Evolutionary conservation across 2,329 filamentous ascomycete species (phyloP), one percentile per base, ranked within the genome.

Genomic region (Dothiorella sarmentorum): DNA sequence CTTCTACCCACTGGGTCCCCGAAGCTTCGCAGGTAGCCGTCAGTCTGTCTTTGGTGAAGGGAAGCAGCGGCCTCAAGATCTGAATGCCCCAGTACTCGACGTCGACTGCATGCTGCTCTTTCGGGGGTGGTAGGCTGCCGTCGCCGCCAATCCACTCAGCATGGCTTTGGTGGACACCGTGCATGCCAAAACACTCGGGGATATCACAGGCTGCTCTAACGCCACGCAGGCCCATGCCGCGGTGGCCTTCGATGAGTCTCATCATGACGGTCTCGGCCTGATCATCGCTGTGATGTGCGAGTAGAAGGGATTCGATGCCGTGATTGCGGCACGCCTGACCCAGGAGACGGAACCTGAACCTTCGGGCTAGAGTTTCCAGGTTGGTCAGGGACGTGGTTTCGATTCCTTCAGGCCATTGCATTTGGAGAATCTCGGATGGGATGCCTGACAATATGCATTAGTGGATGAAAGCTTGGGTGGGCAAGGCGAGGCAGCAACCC

Each of bases 251-350:
- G 7, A 87, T 73, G 33, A 97, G 73, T 40, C 94, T 83, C 85
- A 91, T 89, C 49, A 97, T 74, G 3, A 95, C 80, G 0, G 92
- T 97, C 75, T 99, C 94, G 58, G 91, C 88, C 68, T 94, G 90
- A 67, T 99, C 94, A 67, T 97, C 92, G 62, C 82, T 79, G 70
- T 99, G 94, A 69, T 99, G 94, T 3, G 87, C 94, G 26, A 95
- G 76, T 37, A 97, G 81, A 1, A 97, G 71, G 18, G 83, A 82
- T 4, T 72, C 74, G 3, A 89, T 82, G 0, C 75, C 69, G 5
- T 75, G 64, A 1, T 75, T 69, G 15, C 72, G 71, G 69, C 89
- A 91, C 7, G 80, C 78, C 13, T 65, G 69, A 0, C 89, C 92
- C 1, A 97, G 73, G 0, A 79, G 76, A 61, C 84, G 86, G 71